A percentile compares a stretch with the other conserved stretches of the same genome.
Conservation (phyloP, 805 yeast species). For the Starmerella lactis-condensi region DNA sequence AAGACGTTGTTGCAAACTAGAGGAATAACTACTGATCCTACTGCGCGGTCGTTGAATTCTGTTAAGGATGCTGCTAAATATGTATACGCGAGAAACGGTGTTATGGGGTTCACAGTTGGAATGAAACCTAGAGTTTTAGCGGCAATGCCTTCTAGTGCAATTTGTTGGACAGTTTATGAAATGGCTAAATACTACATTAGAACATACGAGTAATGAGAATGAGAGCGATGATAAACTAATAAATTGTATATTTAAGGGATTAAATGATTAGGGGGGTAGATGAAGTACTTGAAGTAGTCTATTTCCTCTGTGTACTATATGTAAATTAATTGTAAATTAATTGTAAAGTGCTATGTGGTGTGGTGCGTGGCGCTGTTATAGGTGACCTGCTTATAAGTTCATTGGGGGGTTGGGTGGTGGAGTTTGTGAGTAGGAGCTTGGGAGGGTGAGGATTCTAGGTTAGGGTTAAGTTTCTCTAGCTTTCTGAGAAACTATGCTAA, state of each 20-base stretch:
- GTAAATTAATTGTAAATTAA: no score
- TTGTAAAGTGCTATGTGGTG: no score
- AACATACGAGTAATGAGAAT: no score
- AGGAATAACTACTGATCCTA: slow-evolving; percentile 22
- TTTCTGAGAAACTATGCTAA: slow-evolving; percentile 60
- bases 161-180: slow-evolving; percentile 94
- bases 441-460: background rate
- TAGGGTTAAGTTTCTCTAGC: slow-evolving; percentile 13
- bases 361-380: no score
- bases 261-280: no score
- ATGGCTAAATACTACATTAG: slow-evolving; percentile 65
- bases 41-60: slow-evolving; percentile 41
- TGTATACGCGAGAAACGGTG: slow-evolving; percentile 30
- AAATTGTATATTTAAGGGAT: no score
- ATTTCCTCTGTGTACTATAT: no score
- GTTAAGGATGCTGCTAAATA: slow-evolving; percentile 52
- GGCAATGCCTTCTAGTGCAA: slow-evolving; percentile 90
- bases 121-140: slow-evolving; percentile 78
- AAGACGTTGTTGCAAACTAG: slow-evolving; percentile 82
- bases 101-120: slow-evolving; percentile 62
- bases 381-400: no score
- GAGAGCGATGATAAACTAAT: no score
- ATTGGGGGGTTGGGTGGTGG: no score
- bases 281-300: no score
- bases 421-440: no score